Conservation (phyloP, 495 filamentous ascomycete species). For the Aspergillus bridgeri region DNA sequence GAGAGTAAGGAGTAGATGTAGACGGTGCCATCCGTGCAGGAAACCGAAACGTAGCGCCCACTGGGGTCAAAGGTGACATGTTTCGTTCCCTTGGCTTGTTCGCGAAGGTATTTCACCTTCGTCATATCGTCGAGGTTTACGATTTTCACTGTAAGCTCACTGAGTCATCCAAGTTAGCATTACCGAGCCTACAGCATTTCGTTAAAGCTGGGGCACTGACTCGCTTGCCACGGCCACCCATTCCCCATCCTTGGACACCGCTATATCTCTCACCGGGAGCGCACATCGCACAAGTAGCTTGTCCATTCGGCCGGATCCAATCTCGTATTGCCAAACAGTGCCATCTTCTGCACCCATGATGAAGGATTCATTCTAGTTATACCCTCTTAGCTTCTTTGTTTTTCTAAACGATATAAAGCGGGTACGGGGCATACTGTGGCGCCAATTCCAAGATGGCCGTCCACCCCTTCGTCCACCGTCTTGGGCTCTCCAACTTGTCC, state of each 20-base stretch:
- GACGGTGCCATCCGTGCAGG: constrained; percentile 80
- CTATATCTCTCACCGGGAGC: constrained; percentile 80
- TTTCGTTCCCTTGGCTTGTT: constrained; percentile 80
- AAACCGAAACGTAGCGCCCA: constrained; percentile 71
- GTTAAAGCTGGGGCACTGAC: constrained; percentile 33
- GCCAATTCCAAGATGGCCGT: constrained; percentile 72
- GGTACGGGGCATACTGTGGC: constrained; percentile 55
- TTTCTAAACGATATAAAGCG: background rate
- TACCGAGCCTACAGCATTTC: background rate
- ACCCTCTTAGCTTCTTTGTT: constrained; percentile 4
- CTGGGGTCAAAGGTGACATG: constrained; percentile 86
- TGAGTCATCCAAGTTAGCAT: constrained; percentile 24
- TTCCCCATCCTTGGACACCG: constrained; percentile 73
- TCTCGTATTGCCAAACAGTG: constrained; percentile 81
- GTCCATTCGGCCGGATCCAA: constrained; percentile 71
- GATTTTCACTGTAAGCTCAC: constrained; percentile 83
- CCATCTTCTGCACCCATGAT: constrained; percentile 89
- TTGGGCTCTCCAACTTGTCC: constrained; percentile 86
- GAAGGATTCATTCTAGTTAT: constrained; percentile 69
- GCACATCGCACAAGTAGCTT: constrained; percentile 76
- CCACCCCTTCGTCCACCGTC: constrained; percentile 83
- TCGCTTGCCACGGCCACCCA: constrained; percentile 98
- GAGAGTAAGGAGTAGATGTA: constrained; percentile 84
- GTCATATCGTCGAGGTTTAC: constrained; percentile 76
- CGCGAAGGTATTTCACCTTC: constrained; percentile 68